A percentile compares a stretch with the other conserved stretches of the same genome.
Conservation (phyloP, 2,329 filamentous ascomycete species). For the Geoglossum cookeanum region DNA sequence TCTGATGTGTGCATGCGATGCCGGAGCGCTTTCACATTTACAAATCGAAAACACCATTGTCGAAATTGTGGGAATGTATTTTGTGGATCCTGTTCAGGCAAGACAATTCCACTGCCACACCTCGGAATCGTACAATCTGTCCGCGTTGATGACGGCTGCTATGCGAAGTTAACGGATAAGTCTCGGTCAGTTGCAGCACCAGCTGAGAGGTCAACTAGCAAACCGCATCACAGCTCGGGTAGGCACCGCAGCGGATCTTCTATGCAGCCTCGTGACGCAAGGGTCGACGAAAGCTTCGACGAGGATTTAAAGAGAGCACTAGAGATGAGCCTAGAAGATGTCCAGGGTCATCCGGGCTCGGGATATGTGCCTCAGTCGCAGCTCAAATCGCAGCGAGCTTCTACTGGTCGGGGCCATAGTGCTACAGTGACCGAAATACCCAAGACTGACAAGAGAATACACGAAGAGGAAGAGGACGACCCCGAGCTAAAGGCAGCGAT, state of each 20-base stretch:
- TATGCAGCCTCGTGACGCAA: conserved; percentile 81
- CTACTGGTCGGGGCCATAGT: conserved; percentile 4
- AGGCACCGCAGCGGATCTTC: conserved; percentile 45
- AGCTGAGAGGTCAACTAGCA: conserved; percentile 22
- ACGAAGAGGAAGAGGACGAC: conserved; percentile 61
- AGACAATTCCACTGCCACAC: conserved; percentile 72
- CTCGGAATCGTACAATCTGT: conserved; percentile 83
- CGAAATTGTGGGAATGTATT: conserved; percentile 97
- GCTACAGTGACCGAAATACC: conserved; percentile 17
- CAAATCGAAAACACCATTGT: conserved; percentile 95
- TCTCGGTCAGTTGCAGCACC: conserved; percentile 25
- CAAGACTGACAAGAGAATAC: conserved; percentile 2
- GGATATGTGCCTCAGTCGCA: conserved; percentile 53
- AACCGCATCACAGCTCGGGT: conserved; percentile 27
- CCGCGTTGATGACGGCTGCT: conserved; percentile 89
- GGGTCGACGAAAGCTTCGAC: conserved; percentile 80
- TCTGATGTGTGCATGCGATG: conserved; percentile 98
- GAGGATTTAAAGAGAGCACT: conserved; percentile 85
- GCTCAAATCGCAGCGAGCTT: conserved; percentile 20
- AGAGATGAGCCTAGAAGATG: conserved; percentile 93
- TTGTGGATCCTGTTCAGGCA: conserved; percentile 84
- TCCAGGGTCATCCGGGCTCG: conserved; percentile 48
- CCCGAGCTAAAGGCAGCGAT: conserved; percentile 88
- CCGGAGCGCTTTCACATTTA: conserved; percentile 87
- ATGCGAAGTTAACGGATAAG: conserved; percentile 71